Conservation (phyloP, 352 stramenopile genomes). For the Pythium scleroteichum region DNA sequence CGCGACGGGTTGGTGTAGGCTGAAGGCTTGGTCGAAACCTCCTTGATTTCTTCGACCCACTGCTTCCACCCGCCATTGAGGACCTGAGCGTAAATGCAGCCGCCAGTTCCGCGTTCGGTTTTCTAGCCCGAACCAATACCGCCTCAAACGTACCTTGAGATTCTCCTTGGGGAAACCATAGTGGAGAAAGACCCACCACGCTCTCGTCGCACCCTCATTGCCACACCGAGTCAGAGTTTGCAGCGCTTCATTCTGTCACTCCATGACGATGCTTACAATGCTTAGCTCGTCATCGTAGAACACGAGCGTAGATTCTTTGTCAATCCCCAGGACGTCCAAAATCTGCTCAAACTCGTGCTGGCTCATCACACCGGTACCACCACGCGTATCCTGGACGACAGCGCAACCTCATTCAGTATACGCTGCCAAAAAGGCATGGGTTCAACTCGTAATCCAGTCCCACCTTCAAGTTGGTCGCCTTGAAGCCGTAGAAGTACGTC, state of each 20-base stretch:
- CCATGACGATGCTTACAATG: conserved; percentile 34
- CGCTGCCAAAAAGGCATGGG: no score
- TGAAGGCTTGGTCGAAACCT: conserved; percentile 36
- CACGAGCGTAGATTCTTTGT: conserved; percentile 56
- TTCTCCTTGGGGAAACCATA: conserved; percentile 73
- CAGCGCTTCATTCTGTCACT: not conserved
- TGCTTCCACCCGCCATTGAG: conserved; percentile 73
- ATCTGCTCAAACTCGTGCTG: conserved; percentile 43
- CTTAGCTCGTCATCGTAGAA: conserved; percentile 82
- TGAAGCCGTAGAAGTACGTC: conserved; percentile 41
- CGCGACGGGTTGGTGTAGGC: conserved; percentile 13
- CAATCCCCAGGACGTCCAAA: conserved; percentile 44
- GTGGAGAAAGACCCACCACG: conserved; percentile 82
- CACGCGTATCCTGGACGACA: conserved; percentile 33
- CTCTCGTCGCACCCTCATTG: conserved; percentile 54
- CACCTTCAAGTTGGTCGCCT: conserved; percentile 54
- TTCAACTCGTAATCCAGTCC: no score
- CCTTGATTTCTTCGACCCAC: conserved; percentile 52
- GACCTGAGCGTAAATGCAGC: conserved; percentile 30
- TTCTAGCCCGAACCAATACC: no score
- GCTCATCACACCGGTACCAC: conserved; percentile 47
- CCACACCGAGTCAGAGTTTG: no score
- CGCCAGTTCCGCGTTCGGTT: no score
- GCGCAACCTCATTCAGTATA: no score
- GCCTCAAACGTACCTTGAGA: conserved; percentile 47